These are phyloP conservation scores for Aureobasidium sp. DNA, from an alignment of 2,329 filamentous ascomycete species.

Conservation along the genomic window DNA sequence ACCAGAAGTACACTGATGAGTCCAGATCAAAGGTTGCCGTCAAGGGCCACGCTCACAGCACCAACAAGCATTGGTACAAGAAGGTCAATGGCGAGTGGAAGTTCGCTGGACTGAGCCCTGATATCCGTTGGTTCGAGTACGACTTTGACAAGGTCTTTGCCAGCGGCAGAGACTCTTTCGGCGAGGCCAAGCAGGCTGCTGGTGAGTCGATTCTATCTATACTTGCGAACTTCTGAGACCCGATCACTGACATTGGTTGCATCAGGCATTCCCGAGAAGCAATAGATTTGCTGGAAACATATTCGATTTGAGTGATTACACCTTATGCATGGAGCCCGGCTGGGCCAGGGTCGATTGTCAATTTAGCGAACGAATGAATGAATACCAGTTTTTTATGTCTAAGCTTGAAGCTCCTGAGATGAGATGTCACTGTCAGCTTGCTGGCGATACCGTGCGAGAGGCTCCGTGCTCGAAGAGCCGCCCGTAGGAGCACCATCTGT, in stretches of 20 bases:
- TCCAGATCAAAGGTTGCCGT: conserved; percentile 39
- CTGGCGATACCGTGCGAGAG: neutral
- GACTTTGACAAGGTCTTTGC: conserved; percentile 50
- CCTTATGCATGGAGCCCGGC: conserved; percentile 4
- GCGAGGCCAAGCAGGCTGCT: conserved; percentile 35
- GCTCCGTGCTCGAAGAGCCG: neutral
- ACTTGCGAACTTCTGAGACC: neutral
- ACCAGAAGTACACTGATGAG: conserved; percentile 49
- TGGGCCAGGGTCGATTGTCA: conserved; percentile 3
- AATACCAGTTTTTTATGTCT: neutral
- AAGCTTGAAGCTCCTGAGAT: conserved; percentile 3
- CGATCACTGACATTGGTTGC: neutral
- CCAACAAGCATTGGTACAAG: conserved; percentile 49
- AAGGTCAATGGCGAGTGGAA: conserved; percentile 53
- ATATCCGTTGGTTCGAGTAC: conserved; percentile 50
- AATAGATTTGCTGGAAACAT: neutral
- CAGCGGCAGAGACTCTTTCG: conserved; percentile 39
- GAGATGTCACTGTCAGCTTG: neutral
- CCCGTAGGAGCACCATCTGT: neutral
- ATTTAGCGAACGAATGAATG: conserved; percentile 12
- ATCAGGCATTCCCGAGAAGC: conserved; percentile 15
- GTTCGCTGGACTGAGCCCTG: conserved; percentile 48
- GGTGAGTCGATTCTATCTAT: conserved; percentile 21
- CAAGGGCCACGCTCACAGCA: conserved; percentile 52
- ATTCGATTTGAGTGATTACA: neutral